Percentiles rank a stretch among this genome's conserved stretches.
Conservation (phyloP, 768 basidiomycete species). For the Agaricus blazei region DNA sequence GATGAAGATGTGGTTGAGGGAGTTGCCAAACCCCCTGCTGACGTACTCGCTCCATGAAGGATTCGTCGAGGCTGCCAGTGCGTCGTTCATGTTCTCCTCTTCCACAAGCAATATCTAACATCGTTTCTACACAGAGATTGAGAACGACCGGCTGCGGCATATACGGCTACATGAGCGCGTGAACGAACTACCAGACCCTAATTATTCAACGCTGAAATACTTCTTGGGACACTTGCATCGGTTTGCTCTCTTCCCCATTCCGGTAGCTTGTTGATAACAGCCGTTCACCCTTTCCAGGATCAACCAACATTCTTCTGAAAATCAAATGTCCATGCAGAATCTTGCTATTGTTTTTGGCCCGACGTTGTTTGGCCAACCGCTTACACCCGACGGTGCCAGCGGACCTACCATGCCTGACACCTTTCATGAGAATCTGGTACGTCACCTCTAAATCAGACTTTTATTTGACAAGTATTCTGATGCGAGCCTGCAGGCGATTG, state of each 20-base stretch:
- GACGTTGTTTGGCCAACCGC: constrained; percentile 83
- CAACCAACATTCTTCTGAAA: constrained; percentile 65
- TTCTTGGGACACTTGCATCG: constrained; percentile 91
- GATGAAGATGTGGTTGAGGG: constrained; percentile 93
- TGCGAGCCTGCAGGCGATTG: constrained; percentile 64
- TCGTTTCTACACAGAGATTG: constrained; percentile 53
- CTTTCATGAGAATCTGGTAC: constrained; percentile 66
- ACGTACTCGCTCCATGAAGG: constrained; percentile 81
- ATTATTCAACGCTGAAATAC: constrained; percentile 95
- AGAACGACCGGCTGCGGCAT: constrained; percentile 92
- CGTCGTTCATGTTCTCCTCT: constrained; percentile 23
- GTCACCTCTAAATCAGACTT: constrained; percentile 13
- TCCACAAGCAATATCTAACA: constrained; percentile 2
- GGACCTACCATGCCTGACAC: constrained; percentile 61
- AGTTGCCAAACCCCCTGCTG: constrained; percentile 90
- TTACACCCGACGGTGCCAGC: constrained; percentile 42
- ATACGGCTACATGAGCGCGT: constrained; percentile 96
- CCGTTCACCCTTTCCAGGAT: constrained; percentile 44
- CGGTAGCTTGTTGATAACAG: background rate
- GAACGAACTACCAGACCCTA: constrained; percentile 97
- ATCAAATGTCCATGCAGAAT: constrained; percentile 92
- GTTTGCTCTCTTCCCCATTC: constrained; percentile 36
- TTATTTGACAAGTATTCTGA: background rate
- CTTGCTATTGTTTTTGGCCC: constrained; percentile 97
- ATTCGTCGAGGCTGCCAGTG: constrained; percentile 94